Percentiles rank a stretch among this genome's conserved stretches.
Evolutionary conservation across 2,329 filamentous ascomycete species (phyloP).

Genomic region (Sporothrix humicola): DNA sequence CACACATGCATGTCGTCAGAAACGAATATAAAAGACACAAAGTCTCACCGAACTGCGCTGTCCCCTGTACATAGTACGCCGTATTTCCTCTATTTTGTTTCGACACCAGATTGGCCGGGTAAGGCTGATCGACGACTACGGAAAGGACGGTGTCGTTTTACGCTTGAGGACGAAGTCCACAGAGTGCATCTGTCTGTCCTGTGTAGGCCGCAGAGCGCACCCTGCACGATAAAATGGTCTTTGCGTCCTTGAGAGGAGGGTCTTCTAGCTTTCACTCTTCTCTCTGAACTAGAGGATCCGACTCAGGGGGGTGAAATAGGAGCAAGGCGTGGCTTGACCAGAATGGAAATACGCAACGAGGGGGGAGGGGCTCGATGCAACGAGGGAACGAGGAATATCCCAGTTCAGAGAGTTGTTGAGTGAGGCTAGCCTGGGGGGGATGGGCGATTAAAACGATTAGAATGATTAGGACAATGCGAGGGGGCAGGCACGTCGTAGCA

Average conservation of each 20-base stretch:
- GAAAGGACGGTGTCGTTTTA: neutral
- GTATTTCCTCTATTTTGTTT: neutral
- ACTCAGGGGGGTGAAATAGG: constrained; percentile 8
- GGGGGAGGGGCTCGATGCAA: neutral
- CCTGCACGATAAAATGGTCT: neutral
- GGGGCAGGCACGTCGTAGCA: neutral
- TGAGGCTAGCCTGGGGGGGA: constrained; percentile 4
- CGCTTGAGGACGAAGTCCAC: too few species aligned
- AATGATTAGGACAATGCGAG: neutral
- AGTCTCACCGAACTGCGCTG: too few species aligned
- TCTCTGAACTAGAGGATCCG: neutral
- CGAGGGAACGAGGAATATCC: neutral
- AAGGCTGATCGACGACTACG: constrained; percentile 24
- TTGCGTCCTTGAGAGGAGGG: too few species aligned
- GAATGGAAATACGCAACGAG: neutral
- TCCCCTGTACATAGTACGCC: neutral
- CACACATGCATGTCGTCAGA: too few species aligned
- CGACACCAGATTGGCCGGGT: constrained; percentile 19
- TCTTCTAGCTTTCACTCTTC: neutral
- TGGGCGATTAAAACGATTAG: neutral
- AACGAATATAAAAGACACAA: too few species aligned
- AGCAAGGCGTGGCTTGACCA: neutral
- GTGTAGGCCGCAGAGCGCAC: neutral
- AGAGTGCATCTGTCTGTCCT: neutral
- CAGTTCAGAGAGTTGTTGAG: neutral